Base-by-base conservation (phyloP, 495 filamentous ascomycete genomes). In the Gamarada debralockiae region DNA sequence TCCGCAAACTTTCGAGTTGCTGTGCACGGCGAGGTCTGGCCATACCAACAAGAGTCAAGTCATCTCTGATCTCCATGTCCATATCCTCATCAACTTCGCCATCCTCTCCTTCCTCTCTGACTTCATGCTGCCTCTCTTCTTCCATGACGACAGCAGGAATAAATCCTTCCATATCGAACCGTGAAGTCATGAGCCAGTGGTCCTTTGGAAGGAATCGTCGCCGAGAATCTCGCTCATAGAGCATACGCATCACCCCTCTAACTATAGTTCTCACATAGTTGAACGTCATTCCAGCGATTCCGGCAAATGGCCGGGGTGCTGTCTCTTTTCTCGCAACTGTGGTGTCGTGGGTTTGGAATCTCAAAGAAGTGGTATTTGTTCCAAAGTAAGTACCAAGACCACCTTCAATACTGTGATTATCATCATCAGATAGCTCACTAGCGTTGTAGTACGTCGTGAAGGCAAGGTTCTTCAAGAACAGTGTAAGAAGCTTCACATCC, bases 161-260 rank as follows among this genome's bases (percentile, higher is more conserved):
- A 57, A 99, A 97, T 0, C 85, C 82, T 37, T 89, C 84, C 89
- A 97, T 95, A 60, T 96, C 86, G 57, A 97, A 90, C 15, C 84
- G 84, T 24, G 81, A 81, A 1, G 87, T 95, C 93, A 97, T 97
- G 31, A 99, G 73, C 93, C 95, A 99, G 59, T 96, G 92, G 23
- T 83, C 79, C 25, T 76, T 67, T 1, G 89, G 85, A 24, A 97
- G 71, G 59, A 97, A 97, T 25, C 79, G 84, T 15, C 92, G 79
- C 38, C 93, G 75, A 15, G 93, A 99, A 70, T 99, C 95, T 63
- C 95, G 79, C 66, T 96, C 89, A 62, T 99, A 96, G 21, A 99
- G 75, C 78, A 92, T 89, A 49, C 84, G 82, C 62, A 96, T 71
- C 2, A 96, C 74, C n/a, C 86, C 84, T 5, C 90, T 92, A 1